Conservation (phyloP, 148 eudicot species). For the Spergularia marina region DNA sequence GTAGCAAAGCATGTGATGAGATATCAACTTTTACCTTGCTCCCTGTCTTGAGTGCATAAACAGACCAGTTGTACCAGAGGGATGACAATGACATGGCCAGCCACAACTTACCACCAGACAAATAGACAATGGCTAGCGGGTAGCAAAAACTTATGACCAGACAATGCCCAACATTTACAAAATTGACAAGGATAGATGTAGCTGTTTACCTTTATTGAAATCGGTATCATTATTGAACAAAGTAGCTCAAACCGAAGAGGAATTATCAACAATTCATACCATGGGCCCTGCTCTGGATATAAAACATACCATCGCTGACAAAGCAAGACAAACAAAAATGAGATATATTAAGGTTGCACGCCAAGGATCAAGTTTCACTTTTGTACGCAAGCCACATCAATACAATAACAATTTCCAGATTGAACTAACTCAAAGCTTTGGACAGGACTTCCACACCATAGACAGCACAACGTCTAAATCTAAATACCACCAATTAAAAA, state of each 20-base stretch:
- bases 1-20: neutral
- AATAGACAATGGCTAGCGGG: neutral
- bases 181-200: neutral
- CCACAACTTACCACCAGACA: no score
- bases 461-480: neutral
- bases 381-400: neutral
- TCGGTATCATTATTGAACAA: slow-evolving; percentile 98
- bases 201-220: slow-evolving; percentile 80
- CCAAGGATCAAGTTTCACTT: neutral
- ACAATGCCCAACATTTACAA: neutral
- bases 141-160: neutral
- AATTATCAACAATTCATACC: slow-evolving; percentile 89
- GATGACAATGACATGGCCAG: neutral
- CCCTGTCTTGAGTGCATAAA: neutral
- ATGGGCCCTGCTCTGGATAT: slow-evolving; percentile 85
- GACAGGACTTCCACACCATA: neutral
- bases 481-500: neutral
- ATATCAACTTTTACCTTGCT: neutral
- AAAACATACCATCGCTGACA: slow-evolving; percentile 93
- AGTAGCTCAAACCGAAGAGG: slow-evolving; percentile 97
- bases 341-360: slow-evolving; percentile 14
- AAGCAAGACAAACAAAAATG: slow-evolving; percentile 12
- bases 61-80: neutral
- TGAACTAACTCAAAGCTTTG: slow-evolving; percentile 8
- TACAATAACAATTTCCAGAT: neutral